Evolutionary conservation across 2,329 filamentous ascomycete species (phyloP), one percentile per base, ranked within the genome.

Genomic region (Zarea fungicola): DNA sequence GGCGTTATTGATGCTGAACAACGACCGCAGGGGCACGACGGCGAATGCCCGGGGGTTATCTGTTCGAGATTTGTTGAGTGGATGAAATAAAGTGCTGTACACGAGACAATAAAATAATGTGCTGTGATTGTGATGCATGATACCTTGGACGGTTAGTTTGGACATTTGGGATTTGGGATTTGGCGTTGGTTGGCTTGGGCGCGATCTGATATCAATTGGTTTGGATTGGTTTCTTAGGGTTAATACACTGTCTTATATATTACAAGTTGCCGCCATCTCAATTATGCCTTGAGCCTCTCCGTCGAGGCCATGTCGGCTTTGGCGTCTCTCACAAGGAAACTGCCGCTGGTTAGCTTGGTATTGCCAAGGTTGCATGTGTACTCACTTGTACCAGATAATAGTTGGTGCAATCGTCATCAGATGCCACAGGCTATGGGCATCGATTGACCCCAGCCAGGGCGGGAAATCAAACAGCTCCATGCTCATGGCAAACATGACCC

Each of bases 341-440:
- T 96, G 48, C 16, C 13, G 10, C 5, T 19, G 23, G 56, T 70
- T 44, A 68, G 61, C 18, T 31, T 31, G 2, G n/a, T 29, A 9
- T 10, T 9, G 4, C 7, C n/a, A 22, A 22, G 18, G 16, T 18
- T 3, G 3, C 34, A 13, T n/a, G 26, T n/a, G 13, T 50, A 83
- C 89, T 76, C 73, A 97, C 91, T 87, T 90, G 67, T 99, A 99
- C 88, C 88, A 96, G 73, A 95, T 78, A 42, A 93, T 73, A 0
- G 89, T 89, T 9, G 93, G 93, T 26, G 80, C 78, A 43, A 99
- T 92, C 0, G 93, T 99, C 49, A 91, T 89, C 53, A 96, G 65
- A 76, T 99, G 93, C 93, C 93, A 99, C 54, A 99, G 67, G 61
- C 88, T 91, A 70, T 99, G 93, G 4, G 93, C 93, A 74, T 99